Evolutionary conservation across 2,329 filamentous ascomycete species (phyloP).

Genomic region (Exserohilum rostratum): DNA sequence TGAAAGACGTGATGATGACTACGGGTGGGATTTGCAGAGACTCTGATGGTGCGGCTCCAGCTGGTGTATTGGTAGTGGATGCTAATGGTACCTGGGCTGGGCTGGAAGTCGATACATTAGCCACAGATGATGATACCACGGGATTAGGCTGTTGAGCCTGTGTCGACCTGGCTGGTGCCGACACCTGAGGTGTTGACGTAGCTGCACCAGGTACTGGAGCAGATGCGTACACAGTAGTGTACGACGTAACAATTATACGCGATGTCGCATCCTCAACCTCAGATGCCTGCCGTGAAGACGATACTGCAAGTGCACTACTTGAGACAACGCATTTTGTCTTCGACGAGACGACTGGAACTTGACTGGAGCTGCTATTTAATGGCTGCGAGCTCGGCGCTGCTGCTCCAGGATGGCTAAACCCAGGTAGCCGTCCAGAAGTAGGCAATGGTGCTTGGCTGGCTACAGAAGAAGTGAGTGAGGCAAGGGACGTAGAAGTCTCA

Average conservation of each 20-base stretch:
- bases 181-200: slow-evolving; percentile 1
- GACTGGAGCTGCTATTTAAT: slow-evolving; percentile 1
- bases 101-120: background rate
- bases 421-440: slow-evolving; percentile 28
- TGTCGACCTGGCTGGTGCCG: slow-evolving; percentile 9
- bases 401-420: slow-evolving; percentile 26
- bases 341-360: slow-evolving; percentile 7
- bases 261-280: slow-evolving; percentile 15
- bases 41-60: slow-evolving; percentile 16
- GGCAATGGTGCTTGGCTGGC: slow-evolving; percentile 9
- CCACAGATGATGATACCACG: background rate
- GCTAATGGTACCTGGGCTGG: background rate
- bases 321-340: slow-evolving; percentile 2
- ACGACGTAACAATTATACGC: slow-evolving; percentile 32
- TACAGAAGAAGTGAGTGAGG: slow-evolving; percentile 11
- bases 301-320: background rate
- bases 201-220: slow-evolving; percentile 7
- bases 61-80: slow-evolving; percentile 9
- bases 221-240: slow-evolving; percentile 35
- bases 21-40: slow-evolving; percentile 32
- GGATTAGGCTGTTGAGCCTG: slow-evolving; percentile 7
- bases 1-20: slow-evolving; percentile 40
- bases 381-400: slow-evolving; percentile 7
- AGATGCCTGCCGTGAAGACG: slow-evolving; percentile 1
- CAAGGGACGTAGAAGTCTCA: slow-evolving; percentile 11